phyloP scores from a whole-genome alignment of 441 rosid species.

The Populus hybrid region DNA sequence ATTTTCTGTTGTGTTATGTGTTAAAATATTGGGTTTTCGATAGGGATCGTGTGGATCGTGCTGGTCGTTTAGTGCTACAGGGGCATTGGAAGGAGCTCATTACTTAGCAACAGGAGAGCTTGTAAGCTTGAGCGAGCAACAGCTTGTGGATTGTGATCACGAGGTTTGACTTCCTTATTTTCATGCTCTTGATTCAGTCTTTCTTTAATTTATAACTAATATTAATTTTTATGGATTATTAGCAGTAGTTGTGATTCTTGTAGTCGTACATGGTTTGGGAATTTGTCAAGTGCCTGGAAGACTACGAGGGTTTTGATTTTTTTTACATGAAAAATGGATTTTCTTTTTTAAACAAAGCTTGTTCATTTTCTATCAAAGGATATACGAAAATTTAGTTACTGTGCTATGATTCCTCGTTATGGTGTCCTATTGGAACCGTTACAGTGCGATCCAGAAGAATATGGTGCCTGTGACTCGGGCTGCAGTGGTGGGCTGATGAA shows the following conservation, averaged over 20 bases:
- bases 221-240: not conserved
- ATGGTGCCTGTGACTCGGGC: slow-evolving; percentile 80
- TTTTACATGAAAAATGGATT: not conserved
- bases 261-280: not conserved
- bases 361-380: not conserved
- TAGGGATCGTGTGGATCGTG: slow-evolving; percentile 96
- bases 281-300: not conserved
- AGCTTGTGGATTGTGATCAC: slow-evolving; percentile 96
- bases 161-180: slow-evolving; percentile 49
- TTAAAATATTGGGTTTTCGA: too few species aligned
- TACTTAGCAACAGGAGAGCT: slow-evolving; percentile 75
- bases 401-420: not conserved
- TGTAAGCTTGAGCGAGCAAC: slow-evolving; percentile 95
- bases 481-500: slow-evolving; percentile 96
- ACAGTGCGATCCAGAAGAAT: slow-evolving; percentile 88
- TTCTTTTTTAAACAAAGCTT: not conserved
- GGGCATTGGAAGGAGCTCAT: slow-evolving; percentile 92
- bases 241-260: not conserved
- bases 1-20: too few species aligned
- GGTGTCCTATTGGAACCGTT: not conserved
- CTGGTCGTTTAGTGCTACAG: slow-evolving; percentile 91
- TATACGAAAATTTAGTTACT: not conserved
- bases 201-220: not conserved
- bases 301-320: not conserved
- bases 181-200: too few species aligned